These are phyloP conservation scores for Berberis vulgaris DNA, from an alignment of 164 flowering plant genomes.

Conservation along the genomic window DNA sequence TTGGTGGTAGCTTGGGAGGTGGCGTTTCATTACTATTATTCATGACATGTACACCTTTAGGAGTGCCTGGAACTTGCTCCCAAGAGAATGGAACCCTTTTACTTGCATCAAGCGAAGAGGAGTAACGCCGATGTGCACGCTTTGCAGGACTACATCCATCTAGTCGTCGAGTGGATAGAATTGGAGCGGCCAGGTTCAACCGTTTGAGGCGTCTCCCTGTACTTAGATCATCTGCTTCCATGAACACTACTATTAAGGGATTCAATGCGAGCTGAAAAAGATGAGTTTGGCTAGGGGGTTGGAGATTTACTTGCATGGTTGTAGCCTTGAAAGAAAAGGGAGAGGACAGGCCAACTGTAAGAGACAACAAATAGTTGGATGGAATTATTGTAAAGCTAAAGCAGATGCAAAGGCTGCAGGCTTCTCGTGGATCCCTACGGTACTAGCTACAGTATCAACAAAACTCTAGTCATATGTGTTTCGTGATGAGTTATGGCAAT, in stretches of 20 bases:
- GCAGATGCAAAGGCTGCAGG: background rate
- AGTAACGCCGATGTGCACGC: slow-evolving; percentile 3
- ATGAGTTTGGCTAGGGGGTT: background rate
- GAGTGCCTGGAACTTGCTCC: slow-evolving; percentile 60
- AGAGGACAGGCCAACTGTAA: slow-evolving; percentile 4
- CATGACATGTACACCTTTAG: slow-evolving; percentile 24
- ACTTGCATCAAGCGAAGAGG: slow-evolving; percentile 7
- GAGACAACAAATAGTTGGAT: background rate
- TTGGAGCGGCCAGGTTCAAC: slow-evolving; percentile 46
- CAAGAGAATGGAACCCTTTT: slow-evolving; percentile 58
- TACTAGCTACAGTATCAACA: too few relatives aligned
- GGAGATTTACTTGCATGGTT: background rate
- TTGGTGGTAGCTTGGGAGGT: slow-evolving; percentile 40
- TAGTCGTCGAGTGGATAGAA: slow-evolving; percentile 40
- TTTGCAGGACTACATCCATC: background rate
- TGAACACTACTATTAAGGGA: slow-evolving; percentile 3
- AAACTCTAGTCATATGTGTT: too few relatives aligned
- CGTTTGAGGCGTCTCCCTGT: slow-evolving; percentile 15
- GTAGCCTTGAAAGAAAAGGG: background rate
- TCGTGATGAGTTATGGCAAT: too few relatives aligned
- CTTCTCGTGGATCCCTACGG: slow-evolving; percentile 6
- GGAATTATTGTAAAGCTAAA: background rate
- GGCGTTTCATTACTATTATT: slow-evolving; percentile 3
- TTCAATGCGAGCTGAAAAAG: background rate
- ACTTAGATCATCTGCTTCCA: slow-evolving; percentile 15